Base-by-base conservation (phyloP, 345 rosid genomes). In the Dimocarpus longan region DNA sequence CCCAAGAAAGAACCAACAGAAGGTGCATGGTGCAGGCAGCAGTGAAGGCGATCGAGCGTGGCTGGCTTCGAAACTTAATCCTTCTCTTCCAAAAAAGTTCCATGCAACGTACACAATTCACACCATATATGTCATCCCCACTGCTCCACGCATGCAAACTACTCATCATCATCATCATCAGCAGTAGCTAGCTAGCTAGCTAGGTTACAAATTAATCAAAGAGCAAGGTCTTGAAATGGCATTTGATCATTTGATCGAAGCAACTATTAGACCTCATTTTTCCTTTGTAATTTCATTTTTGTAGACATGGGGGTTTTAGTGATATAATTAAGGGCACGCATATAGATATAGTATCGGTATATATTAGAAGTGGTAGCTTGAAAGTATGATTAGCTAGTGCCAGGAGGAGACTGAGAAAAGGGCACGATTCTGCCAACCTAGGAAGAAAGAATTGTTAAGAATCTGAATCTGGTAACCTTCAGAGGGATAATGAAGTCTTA, bases 401-500 rank as follows among this genome's bases (percentile, higher is more conserved):
- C 99, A 96, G 13, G 98, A 96, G 63, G 99, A 96, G 73, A 96
- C 89, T 0, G 97, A 92, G 84, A 96, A 93, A 84, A 96, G 99
- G 79, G 88, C 77, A 66, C 94, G 93, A 85, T 86, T 88, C 79
- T 87, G 92, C 99, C 99, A 96, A 43, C 97, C 96, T 21, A 96
- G 86, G 83, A 89, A 90, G 77, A 89, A 87, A 73, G 89, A 89
- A 80, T 88, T 70, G 83, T 85, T 88, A 71, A 83, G 88, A 78
- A 88, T 84, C 81, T 88, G 91, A 82, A 95, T 95, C 78, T 86
- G 91, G 77, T 91, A 96, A 78, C 99, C 99, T 80, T 93, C 99
- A 3, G 94, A 91, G 22, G 99, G 99, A 84, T 96, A 96, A 79
- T 96, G 98, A 65, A 96, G 97, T 80, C 97, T 86, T 28, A 96